Evolutionary conservation across 805 yeast genomes (phyloP), one percentile per base, ranked within the genome.

Genomic region (Zygosaccharomyces bailii): DNA sequence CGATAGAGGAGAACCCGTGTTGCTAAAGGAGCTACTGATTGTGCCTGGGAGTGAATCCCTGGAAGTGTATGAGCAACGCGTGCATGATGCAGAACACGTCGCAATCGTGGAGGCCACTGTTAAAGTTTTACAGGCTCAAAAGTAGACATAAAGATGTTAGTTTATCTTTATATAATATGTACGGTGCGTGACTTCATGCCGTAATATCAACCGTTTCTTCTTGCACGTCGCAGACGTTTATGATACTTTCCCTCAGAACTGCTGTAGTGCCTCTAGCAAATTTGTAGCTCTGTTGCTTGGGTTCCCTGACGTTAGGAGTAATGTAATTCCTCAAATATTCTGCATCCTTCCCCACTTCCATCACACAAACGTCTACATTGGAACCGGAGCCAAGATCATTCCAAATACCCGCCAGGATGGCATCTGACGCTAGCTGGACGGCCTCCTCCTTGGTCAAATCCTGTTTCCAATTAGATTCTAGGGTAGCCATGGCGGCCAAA

Each of bases 321-420:
- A 84, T 73, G 75, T 86, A 86, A 69, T 90, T 90, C 70, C 99
- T 80, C 65, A 77, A 72, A 44, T 91, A 74, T 50, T 76, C 79
- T 7, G 98, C 96, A 65, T 87, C 95, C 63, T 86, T 81, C 50
- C 93, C 96, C 33, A 78, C 71, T 69, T 91, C 97, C 95, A 93
- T 88, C 13, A 93, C 98, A 73, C 98, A 93, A 51, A 93, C 73
- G 65, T 93, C 99, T 29, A 93, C 98, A 62, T 93, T 93, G 21
- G 99, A 93, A 65, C 99, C 99, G 1, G 98, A 91, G 39, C 99
- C 99, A 62, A 91, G 78, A 74, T 93, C 99, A 68, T 93, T 93
- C 96, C 96, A 93, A 60, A 93, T 91, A 78, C 99, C 99, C 13
- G 96, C 88, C 69, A 87, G 86, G 60, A 93, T 93, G 19, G 98